Percentiles rank a stretch among this genome's conserved stretches.
These are phyloP conservation scores for Ogataea nakhonphanomensis DNA, from an alignment of 805 yeast species.

Conservation along the genomic window DNA sequence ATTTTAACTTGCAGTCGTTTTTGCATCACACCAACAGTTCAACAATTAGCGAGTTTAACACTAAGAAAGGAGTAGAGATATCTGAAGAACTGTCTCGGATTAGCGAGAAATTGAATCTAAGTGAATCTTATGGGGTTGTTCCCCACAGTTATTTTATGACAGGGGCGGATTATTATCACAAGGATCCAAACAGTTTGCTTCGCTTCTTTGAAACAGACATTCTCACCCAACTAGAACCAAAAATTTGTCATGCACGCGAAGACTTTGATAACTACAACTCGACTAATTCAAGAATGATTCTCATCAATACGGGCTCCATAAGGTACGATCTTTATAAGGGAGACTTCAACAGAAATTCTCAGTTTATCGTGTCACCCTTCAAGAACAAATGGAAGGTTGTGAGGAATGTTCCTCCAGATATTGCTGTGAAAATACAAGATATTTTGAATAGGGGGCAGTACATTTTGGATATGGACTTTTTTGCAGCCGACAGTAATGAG, in stretches of 20 bases:
- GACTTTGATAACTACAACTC: constrained; percentile 1
- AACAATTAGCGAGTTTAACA: constrained; percentile 40
- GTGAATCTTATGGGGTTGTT: constrained; percentile 61
- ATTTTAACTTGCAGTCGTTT: constrained; percentile 74
- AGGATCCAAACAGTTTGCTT: constrained; percentile 55
- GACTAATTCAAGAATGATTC: constrained; percentile 45
- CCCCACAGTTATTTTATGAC: constrained; percentile 62
- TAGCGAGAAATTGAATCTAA: constrained; percentile 50
- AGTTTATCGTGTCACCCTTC: constrained; percentile 83
- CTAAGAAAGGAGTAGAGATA: constrained; percentile 50
- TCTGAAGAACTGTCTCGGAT: constrained; percentile 38
- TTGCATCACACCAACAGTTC: constrained; percentile 49
- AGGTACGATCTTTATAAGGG: constrained; percentile 86
- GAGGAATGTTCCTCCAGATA: constrained; percentile 49
- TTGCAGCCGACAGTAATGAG: constrained; percentile 4
- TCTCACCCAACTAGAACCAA: constrained; percentile 34
- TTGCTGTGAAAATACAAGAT: constrained; percentile 53
- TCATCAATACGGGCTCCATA: constrained; percentile 84
- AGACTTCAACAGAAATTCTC: constrained; percentile 73
- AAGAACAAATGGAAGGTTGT: constrained; percentile 73
- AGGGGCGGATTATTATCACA: constrained; percentile 52
- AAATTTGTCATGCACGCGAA: constrained; percentile 17
- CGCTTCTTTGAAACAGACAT: constrained; percentile 55
- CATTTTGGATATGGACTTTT: constrained; percentile 10
- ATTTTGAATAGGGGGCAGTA: constrained; percentile 56